These are phyloP conservation scores for Lichtheimia ornata DNA, from an alignment of 371 early-diverging fungal genomes.

Conservation along the genomic window DNA sequence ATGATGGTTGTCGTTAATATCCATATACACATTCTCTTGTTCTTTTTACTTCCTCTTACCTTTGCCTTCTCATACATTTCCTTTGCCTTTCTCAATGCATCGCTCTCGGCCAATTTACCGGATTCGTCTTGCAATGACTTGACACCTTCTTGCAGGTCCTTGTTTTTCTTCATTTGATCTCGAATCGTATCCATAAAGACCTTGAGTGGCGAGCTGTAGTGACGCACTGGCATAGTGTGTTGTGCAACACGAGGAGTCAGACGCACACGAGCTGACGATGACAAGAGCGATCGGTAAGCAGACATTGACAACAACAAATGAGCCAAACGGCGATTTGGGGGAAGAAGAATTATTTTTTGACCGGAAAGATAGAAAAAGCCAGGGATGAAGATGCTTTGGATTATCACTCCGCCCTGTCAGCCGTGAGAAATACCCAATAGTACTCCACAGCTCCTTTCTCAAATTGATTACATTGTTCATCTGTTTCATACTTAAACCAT, in stretches of 20 bases:
- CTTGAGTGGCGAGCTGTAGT: constrained; percentile 47
- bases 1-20: background rate
- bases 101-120: constrained; percentile 81
- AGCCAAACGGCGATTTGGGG: too few species aligned
- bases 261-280: constrained; percentile 12
- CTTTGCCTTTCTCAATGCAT: constrained; percentile 85
- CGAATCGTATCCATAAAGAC: constrained; percentile 84
- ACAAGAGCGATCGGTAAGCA: constrained; percentile 19
- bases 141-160: constrained; percentile 86
- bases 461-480: too few species aligned
- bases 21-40: background rate
- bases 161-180: constrained; percentile 90
- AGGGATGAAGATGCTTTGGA: too few species aligned
- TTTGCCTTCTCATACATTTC: constrained; percentile 77
- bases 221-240: constrained; percentile 26
- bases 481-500: too few species aligned
- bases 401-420: too few species aligned
- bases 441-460: too few species aligned
- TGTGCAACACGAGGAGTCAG: constrained; percentile 5
- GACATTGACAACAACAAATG: constrained; percentile 10
- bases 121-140: constrained; percentile 88
- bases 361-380: too few species aligned
- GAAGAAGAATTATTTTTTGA: too few species aligned
- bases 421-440: too few species aligned
- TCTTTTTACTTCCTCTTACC: constrained; percentile 27